phyloP scores from a whole-genome alignment of 768 basidiomycete genomes.

The Leccinum longicurvipes region DNA sequence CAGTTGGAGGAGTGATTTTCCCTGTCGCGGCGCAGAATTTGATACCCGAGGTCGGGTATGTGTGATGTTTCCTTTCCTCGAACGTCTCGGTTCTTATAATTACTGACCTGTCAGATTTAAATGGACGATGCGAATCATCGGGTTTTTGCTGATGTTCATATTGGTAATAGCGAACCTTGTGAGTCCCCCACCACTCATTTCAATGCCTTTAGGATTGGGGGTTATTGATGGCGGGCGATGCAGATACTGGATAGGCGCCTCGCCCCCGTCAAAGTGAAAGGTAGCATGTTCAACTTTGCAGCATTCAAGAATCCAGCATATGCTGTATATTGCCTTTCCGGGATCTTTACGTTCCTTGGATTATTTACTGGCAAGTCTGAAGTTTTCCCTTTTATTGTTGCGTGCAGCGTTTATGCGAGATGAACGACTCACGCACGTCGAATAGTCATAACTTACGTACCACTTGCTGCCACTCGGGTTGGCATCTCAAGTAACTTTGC shows the following conservation, averaged over 20 bases:
- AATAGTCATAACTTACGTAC: conserved; percentile 63
- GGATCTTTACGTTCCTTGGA: conserved; percentile 58
- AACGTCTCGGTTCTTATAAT: not conserved
- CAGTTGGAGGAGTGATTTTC: conserved; percentile 64
- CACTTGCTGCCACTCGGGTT: conserved; percentile 48
- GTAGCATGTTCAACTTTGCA: conserved; percentile 55
- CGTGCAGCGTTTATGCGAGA: too few relatives aligned
- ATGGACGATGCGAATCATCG: conserved; percentile 73
- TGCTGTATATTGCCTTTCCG: conserved; percentile 53
- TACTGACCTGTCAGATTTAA: conserved; percentile 45
- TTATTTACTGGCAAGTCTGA: conserved; percentile 55
- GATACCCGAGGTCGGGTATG: conserved; percentile 52
- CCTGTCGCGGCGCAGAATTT: conserved; percentile 60
- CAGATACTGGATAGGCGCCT: conserved; percentile 45
- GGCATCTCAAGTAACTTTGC: conserved; percentile 50
- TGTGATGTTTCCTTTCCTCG: not conserved
- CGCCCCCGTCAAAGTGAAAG: conserved; percentile 48
- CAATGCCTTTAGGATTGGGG: too few relatives aligned
- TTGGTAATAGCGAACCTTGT: conserved; percentile 57
- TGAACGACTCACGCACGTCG: not conserved
- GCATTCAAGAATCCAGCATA: conserved; percentile 50
- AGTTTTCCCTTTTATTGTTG: not conserved
- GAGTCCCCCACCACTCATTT: too few relatives aligned
- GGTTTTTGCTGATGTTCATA: conserved; percentile 53
- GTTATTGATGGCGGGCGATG: not conserved